Evolutionary conservation across 331 rosid genomes (phyloP).

Genomic region (Erythrophleum ivorense): DNA sequence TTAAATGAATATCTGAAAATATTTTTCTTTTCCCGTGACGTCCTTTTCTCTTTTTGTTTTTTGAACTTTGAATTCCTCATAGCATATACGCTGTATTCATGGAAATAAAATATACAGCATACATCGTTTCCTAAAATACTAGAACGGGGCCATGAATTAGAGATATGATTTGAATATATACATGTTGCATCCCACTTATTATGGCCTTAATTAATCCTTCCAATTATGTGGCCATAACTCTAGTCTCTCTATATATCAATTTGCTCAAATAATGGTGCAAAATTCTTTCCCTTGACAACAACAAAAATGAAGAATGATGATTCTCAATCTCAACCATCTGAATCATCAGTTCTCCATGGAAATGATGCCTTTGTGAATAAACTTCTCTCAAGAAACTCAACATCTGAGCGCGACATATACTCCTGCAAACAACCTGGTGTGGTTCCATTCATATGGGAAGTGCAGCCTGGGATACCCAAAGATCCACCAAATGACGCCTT

Average conservation of each 20-base stretch:
- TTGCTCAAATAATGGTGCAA: neutral
- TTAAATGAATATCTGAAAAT: too few relatives aligned
- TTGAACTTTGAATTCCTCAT: neutral
- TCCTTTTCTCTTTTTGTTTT: neutral
- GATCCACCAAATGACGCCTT: neutral
- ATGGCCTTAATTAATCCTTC: neutral
- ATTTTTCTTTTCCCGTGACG: too few relatives aligned
- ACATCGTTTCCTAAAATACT: too few relatives aligned
- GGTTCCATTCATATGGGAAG: conserved; percentile 62
- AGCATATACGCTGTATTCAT: neutral
- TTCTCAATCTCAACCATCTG: neutral
- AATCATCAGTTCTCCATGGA: conserved; percentile 44
- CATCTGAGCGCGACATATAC: neutral
- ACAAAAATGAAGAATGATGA: neutral
- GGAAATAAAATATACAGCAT: too few relatives aligned
- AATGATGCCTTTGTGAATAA: conserved; percentile 43
- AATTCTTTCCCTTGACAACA: neutral
- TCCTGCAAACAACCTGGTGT: conserved; percentile 7
- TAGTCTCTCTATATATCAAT: neutral
- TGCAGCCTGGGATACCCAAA: conserved; percentile 56
- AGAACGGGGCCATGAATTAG: too few relatives aligned
- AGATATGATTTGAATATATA: neutral
- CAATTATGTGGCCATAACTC: neutral
- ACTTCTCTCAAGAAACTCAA: conserved; percentile 40
- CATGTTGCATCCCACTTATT: neutral